A percentile compares a stretch with the other conserved stretches of the same genome.
Conservation (phyloP, 208 protist species). For the Leishmania tropica region DNA sequence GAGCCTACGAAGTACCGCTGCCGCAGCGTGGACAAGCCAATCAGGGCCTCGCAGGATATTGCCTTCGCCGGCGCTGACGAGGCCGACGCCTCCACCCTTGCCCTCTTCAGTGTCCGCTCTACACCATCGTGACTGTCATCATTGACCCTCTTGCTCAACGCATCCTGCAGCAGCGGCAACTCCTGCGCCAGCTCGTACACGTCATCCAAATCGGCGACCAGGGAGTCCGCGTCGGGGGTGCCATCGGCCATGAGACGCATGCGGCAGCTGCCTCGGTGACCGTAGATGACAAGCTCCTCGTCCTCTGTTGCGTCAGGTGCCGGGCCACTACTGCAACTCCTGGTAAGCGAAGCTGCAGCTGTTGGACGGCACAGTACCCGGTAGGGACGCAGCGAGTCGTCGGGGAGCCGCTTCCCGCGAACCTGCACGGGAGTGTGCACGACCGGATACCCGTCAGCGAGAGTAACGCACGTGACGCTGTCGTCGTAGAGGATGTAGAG, state of each 20-base stretch:
- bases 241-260: constrained; percentile 52
- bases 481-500: constrained; percentile 76
- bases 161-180: constrained; percentile 23
- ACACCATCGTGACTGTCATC: background rate
- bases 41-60: background rate
- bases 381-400: constrained; percentile 26
- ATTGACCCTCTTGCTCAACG: background rate
- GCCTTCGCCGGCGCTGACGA: constrained; percentile 5
- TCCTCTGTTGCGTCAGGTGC: background rate
- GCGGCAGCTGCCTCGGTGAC: constrained; percentile 45
- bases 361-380: constrained; percentile 24
- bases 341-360: background rate
- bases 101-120: constrained; percentile 5
- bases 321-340: background rate
- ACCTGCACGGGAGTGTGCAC: constrained; percentile 41
- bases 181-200: constrained; percentile 25
- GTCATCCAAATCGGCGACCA: constrained; percentile 34
- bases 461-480: constrained; percentile 55
- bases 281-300: constrained; percentile 41
- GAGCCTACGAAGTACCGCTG: constrained; percentile 30
- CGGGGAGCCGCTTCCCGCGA: constrained; percentile 15
- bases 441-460: constrained; percentile 54
- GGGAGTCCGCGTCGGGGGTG: constrained; percentile 52
- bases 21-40: constrained; percentile 33
- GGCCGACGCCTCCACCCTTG: constrained; percentile 1